These are phyloP conservation scores for Podochytrium sp. DNA, from an alignment of 192 early-diverging fungal genomes.

Conservation along the genomic window DNA sequence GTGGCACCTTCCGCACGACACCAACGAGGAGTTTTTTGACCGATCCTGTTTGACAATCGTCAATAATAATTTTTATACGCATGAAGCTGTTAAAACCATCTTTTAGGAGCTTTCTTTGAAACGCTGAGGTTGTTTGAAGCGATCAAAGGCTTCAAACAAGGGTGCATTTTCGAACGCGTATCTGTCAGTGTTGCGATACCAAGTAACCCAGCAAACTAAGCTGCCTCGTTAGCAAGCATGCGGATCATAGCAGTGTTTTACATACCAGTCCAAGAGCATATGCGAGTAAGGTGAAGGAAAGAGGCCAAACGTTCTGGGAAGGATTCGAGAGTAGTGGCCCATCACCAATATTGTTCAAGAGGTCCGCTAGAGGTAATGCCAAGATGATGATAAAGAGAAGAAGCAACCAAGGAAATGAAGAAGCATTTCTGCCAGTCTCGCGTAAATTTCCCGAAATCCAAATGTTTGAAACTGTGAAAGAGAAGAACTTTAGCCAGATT, in stretches of 20 bases:
- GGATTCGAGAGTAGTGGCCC: not conserved
- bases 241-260: not conserved
- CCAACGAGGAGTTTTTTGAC: not conserved
- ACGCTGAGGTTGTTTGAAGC: slow-evolving; percentile 10
- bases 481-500: too few species aligned
- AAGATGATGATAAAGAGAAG: not conserved
- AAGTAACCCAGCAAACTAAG: not conserved
- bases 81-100: not conserved
- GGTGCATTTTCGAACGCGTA: not conserved
- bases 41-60: not conserved
- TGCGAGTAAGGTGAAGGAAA: not conserved
- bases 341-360: not conserved
- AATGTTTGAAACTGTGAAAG: slow-evolving; percentile 11
- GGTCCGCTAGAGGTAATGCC: not conserved
- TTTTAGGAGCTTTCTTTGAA: not conserved
- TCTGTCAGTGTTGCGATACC: not conserved
- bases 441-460: slow-evolving; percentile 15
- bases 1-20: slow-evolving; percentile 8
- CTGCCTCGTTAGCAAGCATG: not conserved
- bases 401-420: slow-evolving; percentile 18
- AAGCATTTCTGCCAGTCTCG: slow-evolving; percentile 7
- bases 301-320: not conserved
- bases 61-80: not conserved
- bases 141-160: not conserved
- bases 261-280: not conserved